These are phyloP conservation scores for Cicer yamashitae DNA, from an alignment of 306 rosid species.

Conservation along the genomic window DNA sequence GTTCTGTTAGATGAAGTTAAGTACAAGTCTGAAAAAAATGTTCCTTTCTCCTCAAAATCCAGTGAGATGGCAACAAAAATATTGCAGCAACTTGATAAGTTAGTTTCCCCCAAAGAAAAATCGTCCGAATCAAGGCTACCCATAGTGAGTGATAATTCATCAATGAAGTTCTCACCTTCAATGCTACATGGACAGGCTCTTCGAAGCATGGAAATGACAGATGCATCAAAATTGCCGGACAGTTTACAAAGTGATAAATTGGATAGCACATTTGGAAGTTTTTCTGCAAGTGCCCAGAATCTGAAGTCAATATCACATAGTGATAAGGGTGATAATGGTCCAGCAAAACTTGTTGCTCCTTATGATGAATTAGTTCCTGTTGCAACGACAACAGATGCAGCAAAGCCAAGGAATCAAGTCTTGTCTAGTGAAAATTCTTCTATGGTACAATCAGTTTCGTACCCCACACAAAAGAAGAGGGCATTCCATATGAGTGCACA, in stretches of 20 bases:
- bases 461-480: slow-evolving; percentile 61
- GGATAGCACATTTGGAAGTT: slow-evolving; percentile 43
- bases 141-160: slow-evolving; percentile 56
- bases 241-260: slow-evolving; percentile 43
- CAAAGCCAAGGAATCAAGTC: slow-evolving; percentile 45
- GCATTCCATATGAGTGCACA: slow-evolving; percentile 87
- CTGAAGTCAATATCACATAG: slow-evolving; percentile 48
- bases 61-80: slow-evolving; percentile 86
- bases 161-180: slow-evolving; percentile 74
- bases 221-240: slow-evolving; percentile 66
- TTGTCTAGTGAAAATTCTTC: slow-evolving; percentile 45
- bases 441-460: slow-evolving; percentile 44
- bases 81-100: slow-evolving; percentile 75
- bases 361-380: slow-evolving; percentile 42
- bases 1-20: slow-evolving; percentile 49
- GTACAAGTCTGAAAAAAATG: slow-evolving; percentile 53
- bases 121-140: slow-evolving; percentile 55
- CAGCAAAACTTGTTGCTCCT: slow-evolving; percentile 51
- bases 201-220: slow-evolving; percentile 77
- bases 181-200: slow-evolving; percentile 87
- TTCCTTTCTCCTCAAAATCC: slow-evolving; percentile 64
- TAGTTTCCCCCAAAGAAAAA: slow-evolving; percentile 78
- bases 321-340: slow-evolving; percentile 60
- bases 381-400: slow-evolving; percentile 46
- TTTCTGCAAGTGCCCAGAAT: slow-evolving; percentile 41